phyloP scores from a whole-genome alignment of 208 protist genomes.

The Trypanosoma lewisi region DNA sequence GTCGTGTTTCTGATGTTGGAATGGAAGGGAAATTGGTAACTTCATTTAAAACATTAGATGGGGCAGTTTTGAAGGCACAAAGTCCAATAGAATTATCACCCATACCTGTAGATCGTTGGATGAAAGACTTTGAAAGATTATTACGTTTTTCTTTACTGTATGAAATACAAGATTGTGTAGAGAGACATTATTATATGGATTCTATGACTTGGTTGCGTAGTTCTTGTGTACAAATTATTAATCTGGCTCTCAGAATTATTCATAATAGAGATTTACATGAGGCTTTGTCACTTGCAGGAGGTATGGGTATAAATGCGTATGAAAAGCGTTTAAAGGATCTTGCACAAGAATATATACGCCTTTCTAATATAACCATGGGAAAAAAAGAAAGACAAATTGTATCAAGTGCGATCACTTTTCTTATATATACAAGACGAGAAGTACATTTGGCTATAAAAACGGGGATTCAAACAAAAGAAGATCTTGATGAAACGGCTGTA shows the following conservation, averaged over 20 bases:
- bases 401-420: slow-evolving; percentile 49
- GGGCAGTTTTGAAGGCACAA: slow-evolving; percentile 37
- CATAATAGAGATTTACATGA: slow-evolving; percentile 67
- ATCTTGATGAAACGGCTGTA: slow-evolving; percentile 67
- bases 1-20: slow-evolving; percentile 38
- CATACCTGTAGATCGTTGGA: slow-evolving; percentile 58
- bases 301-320: slow-evolving; percentile 49
- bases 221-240: slow-evolving; percentile 68
- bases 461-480: slow-evolving; percentile 41
- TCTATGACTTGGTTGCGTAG: slow-evolving; percentile 42
- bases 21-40: slow-evolving; percentile 37
- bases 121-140: slow-evolving; percentile 55
- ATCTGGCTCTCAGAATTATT: slow-evolving; percentile 65
- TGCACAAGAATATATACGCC: slow-evolving; percentile 46
- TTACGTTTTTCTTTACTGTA: slow-evolving; percentile 53
- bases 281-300: slow-evolving; percentile 49
- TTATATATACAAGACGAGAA: slow-evolving; percentile 53
- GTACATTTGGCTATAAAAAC: slow-evolving; percentile 42
- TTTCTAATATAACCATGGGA: slow-evolving; percentile 28
- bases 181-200: slow-evolving; percentile 37
- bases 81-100: slow-evolving; percentile 40
- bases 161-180: slow-evolving; percentile 42
- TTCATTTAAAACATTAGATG: slow-evolving; percentile 53
- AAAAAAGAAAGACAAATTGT: slow-evolving; percentile 21
- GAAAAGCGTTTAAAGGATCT: slow-evolving; percentile 47